Evolutionary conservation across 371 early-diverging fungal species (phyloP), one percentile per base, ranked within the genome.

Genomic region (Mucor piriformis): DNA sequence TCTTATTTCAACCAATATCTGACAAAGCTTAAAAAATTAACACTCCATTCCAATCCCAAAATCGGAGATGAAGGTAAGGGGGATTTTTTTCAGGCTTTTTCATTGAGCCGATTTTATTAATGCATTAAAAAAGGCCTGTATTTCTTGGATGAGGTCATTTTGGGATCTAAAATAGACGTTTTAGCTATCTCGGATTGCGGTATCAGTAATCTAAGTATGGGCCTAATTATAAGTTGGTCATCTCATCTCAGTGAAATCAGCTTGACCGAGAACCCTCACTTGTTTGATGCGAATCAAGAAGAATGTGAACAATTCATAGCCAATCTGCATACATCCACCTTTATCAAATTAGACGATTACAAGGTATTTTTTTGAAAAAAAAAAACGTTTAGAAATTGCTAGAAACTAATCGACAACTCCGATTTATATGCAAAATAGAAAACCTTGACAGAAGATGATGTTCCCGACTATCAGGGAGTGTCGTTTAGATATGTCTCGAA

Each of bases 51-150:
- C 2, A 67, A 67, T 23, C 55, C 63, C 21, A 15, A 24, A 16
- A 54, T 67, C 35, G 63, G 67, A 12, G 67, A 63, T 40, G 24
- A 46, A 47, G 59, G 67, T 59, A 62, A 54, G 21, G 16, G 6
- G 23, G 40, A 29, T n/a, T 37, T 2, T 6, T 8, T 13, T 1
- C 33, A 23, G 11, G 24, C 35, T 38, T 1, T 18, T 38, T 38
- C 15, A 38, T 38, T 29, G 29, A 20, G 3, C 25, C 12, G 27
- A 15, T 34, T 15, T 37, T 25, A 51, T 47, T 35, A 38, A 49
- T 49, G 48, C 24, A 52, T 32, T 18, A 11, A 16, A 3, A 11
- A 42, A 64, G 64, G 55, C 20, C 24, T 65, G 0, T 13, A 55
- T 16, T 40, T 12, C 3, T 42, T 67, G 15, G 32, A 62, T 29